phyloP scores from a whole-genome alignment of 441 rosid genomes.

The Corymbia calophylla region DNA sequence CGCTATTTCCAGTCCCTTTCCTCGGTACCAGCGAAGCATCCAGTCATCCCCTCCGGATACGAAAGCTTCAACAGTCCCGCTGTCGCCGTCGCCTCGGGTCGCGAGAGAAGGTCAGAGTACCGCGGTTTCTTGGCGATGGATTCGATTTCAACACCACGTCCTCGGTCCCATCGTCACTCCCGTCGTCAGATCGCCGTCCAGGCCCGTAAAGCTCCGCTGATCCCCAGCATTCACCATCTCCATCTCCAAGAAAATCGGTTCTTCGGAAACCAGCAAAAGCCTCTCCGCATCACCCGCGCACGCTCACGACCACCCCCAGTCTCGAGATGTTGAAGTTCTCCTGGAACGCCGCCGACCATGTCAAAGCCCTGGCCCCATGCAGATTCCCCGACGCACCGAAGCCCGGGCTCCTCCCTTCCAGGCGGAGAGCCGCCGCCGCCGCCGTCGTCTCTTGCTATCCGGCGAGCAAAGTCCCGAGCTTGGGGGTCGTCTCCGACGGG shows the following conservation, averaged over 20 bases:
- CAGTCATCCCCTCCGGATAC: not conserved
- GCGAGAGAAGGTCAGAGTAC: not conserved
- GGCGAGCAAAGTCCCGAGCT: conserved; percentile 3
- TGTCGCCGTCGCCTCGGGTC: not conserved
- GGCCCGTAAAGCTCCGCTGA: not conserved
- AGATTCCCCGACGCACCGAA: conserved; percentile 12
- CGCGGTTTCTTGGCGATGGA: not conserved
- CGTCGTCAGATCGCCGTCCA: not conserved
- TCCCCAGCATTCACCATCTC: not conserved
- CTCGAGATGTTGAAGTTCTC: conserved; percentile 49
- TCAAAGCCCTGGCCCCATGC: conserved; percentile 42
- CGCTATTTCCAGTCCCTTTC: not conserved
- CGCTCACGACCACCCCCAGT: not conserved
- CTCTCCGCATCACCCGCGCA: not conserved
- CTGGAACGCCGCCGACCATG: conserved; percentile 34
- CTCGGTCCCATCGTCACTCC: not conserved
- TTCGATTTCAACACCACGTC: not conserved
- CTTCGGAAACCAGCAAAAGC: not conserved
- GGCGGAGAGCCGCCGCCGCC: conserved; percentile 6
- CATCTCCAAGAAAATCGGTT: not conserved
- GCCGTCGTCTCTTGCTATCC: conserved; percentile 17
- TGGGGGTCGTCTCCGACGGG: conserved; percentile 28
- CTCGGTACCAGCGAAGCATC: not conserved
- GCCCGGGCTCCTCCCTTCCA: not conserved
- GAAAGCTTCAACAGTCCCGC: not conserved